Evolutionary conservation across 164 flowering plant genomes (phyloP).

Genomic region (Brasenia schreberi): DNA sequence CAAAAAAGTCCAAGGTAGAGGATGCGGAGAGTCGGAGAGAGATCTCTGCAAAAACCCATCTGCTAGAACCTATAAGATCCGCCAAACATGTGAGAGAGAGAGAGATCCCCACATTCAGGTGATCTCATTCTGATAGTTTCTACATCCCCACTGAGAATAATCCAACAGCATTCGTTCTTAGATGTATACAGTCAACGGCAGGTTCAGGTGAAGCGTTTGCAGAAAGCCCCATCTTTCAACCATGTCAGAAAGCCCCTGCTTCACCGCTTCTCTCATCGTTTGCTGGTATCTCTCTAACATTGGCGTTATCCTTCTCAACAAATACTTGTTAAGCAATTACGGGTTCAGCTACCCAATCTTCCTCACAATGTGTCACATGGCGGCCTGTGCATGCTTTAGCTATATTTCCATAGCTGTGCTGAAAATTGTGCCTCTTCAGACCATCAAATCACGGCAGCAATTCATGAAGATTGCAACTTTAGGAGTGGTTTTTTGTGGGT

Average conservation of each 20-base stretch:
- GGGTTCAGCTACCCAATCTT: slow-evolving; percentile 67
- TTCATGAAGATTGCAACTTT: slow-evolving; percentile 44
- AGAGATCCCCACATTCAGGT: too few relatives aligned
- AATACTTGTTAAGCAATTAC: slow-evolving; percentile 51
- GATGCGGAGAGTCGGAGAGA: too few relatives aligned
- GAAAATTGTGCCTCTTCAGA: slow-evolving; percentile 48
- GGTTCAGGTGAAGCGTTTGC: too few relatives aligned
- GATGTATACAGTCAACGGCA: too few relatives aligned
- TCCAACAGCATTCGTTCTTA: background rate
- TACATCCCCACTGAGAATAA: background rate
- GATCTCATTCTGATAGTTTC: background rate
- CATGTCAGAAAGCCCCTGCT: slow-evolving; percentile 12
- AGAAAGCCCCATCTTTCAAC: background rate
- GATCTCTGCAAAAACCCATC: too few relatives aligned
- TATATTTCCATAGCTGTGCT: slow-evolving; percentile 45
- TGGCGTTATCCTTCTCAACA: slow-evolving; percentile 66
- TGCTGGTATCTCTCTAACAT: slow-evolving; percentile 74
- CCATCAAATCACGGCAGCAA: slow-evolving; percentile 43
- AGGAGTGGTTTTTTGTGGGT: slow-evolving; percentile 55
- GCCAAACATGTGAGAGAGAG: too few relatives aligned
- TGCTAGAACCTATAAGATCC: too few relatives aligned
- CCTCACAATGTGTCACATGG: slow-evolving; percentile 83
- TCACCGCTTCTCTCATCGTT: slow-evolving; percentile 34
- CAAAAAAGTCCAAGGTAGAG: too few relatives aligned
- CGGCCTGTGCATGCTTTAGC: slow-evolving; percentile 65